Percentiles rank a stretch among this genome's conserved stretches.
Conservation (phyloP, 148 eudicot species). For the Fagopyrum esculentum region DNA sequence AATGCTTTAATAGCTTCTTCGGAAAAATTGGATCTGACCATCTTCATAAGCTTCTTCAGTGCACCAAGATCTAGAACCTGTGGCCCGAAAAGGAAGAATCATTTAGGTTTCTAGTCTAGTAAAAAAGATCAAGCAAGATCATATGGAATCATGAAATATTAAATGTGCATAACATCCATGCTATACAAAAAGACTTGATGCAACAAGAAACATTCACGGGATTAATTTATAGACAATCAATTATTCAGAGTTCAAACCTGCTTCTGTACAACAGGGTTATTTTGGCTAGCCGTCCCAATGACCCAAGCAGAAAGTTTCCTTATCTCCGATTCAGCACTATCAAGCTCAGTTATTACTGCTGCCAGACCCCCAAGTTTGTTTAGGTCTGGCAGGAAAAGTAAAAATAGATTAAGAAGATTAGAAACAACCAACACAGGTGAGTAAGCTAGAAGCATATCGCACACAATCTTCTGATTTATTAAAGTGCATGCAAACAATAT, state of each 20-base stretch:
- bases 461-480: background rate
- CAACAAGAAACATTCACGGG: background rate
- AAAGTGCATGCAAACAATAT: background rate
- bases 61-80: slow-evolving; percentile 65
- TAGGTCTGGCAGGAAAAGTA: slow-evolving; percentile 39
- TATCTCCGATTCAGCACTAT: slow-evolving; percentile 42
- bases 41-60: slow-evolving; percentile 51
- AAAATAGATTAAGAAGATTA: background rate
- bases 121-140: background rate
- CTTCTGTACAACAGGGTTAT: slow-evolving; percentile 74
- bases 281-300: slow-evolving; percentile 83
- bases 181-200: background rate
- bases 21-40: slow-evolving; percentile 53
- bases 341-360: slow-evolving; percentile 52
- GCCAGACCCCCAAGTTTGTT: slow-evolving; percentile 80
- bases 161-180: background rate
- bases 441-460: background rate
- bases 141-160: background rate
- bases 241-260: slow-evolving; percentile 44
- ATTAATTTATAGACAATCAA: background rate
- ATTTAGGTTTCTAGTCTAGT: background rate
- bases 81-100: background rate
- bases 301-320: slow-evolving; percentile 83
- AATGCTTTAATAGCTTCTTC: slow-evolving; percentile 86
- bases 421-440: background rate